phyloP scores from a whole-genome alignment of 108 stramenopile species.

The Schizochytrium sp. region DNA sequence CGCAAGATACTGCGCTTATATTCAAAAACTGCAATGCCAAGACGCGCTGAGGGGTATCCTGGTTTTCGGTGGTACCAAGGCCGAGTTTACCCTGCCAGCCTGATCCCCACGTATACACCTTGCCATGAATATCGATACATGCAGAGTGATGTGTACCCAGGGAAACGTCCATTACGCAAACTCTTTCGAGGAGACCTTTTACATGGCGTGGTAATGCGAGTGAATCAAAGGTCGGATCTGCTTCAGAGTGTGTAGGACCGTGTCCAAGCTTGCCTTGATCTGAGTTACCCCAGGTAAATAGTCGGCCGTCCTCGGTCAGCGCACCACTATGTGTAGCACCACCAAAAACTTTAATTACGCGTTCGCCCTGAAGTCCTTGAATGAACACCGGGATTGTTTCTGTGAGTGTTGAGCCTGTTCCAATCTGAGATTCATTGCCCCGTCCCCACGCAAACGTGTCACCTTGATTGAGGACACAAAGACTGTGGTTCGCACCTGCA shows the following conservation, averaged over 20 bases:
- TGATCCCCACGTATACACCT: conserved; percentile 51
- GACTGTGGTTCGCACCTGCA: conserved; percentile 56
- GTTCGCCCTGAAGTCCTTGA: conserved; percentile 17
- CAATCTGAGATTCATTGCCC: conserved; percentile 24
- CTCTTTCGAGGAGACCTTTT: neutral
- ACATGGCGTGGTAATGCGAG: neutral
- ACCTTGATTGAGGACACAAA: conserved; percentile 16
- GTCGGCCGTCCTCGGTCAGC: neutral
- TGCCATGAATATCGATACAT: neutral
- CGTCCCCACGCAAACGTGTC: conserved; percentile 37
- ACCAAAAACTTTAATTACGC: conserved; percentile 5
- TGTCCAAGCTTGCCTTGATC: conserved; percentile 45
- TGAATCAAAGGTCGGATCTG: neutral
- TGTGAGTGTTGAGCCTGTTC: conserved; percentile 46
- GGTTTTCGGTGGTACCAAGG: conserved; percentile 25
- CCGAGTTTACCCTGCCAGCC: conserved; percentile 59
- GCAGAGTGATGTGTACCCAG: conserved; percentile 49
- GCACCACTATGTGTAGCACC: neutral
- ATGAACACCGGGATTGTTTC: conserved; percentile 22
- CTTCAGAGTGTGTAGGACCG: neutral
- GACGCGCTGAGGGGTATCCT: conserved; percentile 50
- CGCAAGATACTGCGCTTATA: conserved; percentile 10
- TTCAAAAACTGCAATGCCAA: conserved; percentile 30
- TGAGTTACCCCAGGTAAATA: conserved; percentile 54
- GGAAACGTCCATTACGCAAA: conserved; percentile 8